phyloP scores from a whole-genome alignment of 2,329 filamentous ascomycete species.

The Alternaria burnsii region DNA sequence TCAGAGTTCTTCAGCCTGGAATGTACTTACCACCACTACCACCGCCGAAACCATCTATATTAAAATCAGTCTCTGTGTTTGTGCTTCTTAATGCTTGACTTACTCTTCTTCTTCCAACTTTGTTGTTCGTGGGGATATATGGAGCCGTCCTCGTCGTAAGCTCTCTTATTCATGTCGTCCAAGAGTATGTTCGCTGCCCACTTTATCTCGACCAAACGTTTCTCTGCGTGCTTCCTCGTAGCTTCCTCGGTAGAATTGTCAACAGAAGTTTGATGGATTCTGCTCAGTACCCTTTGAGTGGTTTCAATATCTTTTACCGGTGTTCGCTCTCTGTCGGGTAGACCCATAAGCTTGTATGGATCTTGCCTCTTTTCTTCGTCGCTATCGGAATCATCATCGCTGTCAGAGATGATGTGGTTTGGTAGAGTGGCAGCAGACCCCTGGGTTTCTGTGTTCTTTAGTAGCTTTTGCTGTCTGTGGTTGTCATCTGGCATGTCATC shows the following conservation, averaged over 20 bases:
- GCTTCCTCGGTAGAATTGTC: neutral
- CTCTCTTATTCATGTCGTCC: slow-evolving; percentile 8
- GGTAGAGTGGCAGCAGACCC: neutral
- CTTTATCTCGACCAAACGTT: slow-evolving; percentile 10
- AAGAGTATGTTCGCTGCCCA: slow-evolving; percentile 7
- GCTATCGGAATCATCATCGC: neutral
- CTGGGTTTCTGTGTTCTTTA: neutral
- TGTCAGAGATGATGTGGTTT: neutral
- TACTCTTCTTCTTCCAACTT: slow-evolving; percentile 10
- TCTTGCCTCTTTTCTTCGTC: slow-evolving; percentile 1
- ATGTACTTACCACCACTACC: neutral
- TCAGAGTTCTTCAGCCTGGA: neutral
- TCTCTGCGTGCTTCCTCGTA: neutral
- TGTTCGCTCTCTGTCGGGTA: slow-evolving; percentile 1
- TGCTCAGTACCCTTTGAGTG: neutral
- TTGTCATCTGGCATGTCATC: neutral
- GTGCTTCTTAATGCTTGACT: neutral
- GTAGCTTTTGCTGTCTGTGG: neutral
- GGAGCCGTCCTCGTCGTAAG: slow-evolving; percentile 13
- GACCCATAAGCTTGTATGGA: slow-evolving; percentile 3
- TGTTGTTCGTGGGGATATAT: slow-evolving; percentile 2
- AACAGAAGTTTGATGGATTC: slow-evolving; percentile 2
- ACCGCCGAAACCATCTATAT: neutral
- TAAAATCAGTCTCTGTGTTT: neutral
- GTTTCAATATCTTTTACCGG: neutral